Evolutionary conservation across 2,329 filamentous ascomycete species (phyloP).

Genomic region (Coniosporium tulheliwenetii): DNA sequence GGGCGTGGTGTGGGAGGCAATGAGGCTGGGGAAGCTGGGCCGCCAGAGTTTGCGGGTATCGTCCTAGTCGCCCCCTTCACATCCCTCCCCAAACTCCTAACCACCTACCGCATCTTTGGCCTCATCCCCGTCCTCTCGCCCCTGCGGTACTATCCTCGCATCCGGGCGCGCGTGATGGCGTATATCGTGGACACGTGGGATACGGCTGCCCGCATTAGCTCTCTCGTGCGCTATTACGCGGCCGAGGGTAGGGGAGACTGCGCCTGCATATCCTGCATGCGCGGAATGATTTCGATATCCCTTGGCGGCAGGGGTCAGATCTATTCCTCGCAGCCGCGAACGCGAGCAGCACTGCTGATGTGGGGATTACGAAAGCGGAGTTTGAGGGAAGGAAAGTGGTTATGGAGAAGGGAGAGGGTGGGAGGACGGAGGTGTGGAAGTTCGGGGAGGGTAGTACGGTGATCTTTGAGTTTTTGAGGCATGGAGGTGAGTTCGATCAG

Average conservation of each 20-base stretch:
- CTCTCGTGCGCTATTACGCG: slow-evolving; percentile 23
- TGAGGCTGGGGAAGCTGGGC: not conserved
- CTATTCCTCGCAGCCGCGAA: slow-evolving; percentile 42
- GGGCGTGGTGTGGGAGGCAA: slow-evolving; percentile 4
- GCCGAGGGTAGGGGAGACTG: slow-evolving; percentile 32
- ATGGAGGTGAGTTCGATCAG: slow-evolving; percentile 25
- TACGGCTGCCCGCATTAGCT: slow-evolving; percentile 49
- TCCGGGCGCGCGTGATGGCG: slow-evolving; percentile 44
- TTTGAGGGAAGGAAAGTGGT: slow-evolving; percentile 5
- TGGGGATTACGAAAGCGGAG: slow-evolving; percentile 12
- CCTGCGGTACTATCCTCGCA: slow-evolving; percentile 47
- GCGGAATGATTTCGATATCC: slow-evolving; percentile 67
- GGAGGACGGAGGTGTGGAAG: slow-evolving; percentile 8
- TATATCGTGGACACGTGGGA: slow-evolving; percentile 71
- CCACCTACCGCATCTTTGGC: slow-evolving; percentile 66
- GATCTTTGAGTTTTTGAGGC: slow-evolving; percentile 26
- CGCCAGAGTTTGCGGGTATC: slow-evolving; percentile 52
- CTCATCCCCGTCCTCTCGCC: slow-evolving; percentile 66
- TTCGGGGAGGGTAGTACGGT: slow-evolving; percentile 10
- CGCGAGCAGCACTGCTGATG: slow-evolving; percentile 9
- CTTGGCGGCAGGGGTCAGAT: slow-evolving; percentile 51
- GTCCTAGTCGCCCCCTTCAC: slow-evolving; percentile 71
- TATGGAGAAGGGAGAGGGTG: slow-evolving; percentile 7
- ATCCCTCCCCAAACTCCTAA: slow-evolving; percentile 54
- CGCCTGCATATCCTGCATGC: slow-evolving; percentile 66